phyloP scores from a whole-genome alignment of 495 filamentous ascomycete species.

The Tricharina praecox region DNA sequence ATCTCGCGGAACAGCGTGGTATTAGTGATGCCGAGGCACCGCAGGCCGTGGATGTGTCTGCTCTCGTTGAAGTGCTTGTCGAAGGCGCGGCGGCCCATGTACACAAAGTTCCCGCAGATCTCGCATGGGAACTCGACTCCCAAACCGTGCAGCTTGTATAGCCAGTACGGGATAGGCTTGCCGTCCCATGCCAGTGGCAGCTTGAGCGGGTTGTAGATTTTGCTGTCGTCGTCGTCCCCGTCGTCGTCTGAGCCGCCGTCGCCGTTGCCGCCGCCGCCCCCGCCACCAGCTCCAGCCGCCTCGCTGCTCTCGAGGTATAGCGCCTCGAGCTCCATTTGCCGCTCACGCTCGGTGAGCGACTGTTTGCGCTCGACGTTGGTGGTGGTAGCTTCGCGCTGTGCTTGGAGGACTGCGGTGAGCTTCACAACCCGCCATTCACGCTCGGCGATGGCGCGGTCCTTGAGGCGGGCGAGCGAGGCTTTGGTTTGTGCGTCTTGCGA shows the following conservation, averaged over 20 bases:
- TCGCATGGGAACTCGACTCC: slow-evolving; percentile 92
- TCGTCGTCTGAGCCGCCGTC: too few relatives aligned
- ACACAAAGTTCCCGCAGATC: slow-evolving; percentile 93
- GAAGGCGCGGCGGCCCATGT: slow-evolving; percentile 87
- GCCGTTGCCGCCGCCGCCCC: slow-evolving; percentile 33
- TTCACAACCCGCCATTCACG: slow-evolving; percentile 69
- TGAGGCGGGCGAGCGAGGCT: slow-evolving; percentile 37
- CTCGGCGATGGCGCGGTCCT: slow-evolving; percentile 81
- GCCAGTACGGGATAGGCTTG: slow-evolving; percentile 96
- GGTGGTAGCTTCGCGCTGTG: slow-evolving; percentile 64
- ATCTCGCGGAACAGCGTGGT: slow-evolving; percentile 89
- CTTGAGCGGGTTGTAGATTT: slow-evolving; percentile 91
- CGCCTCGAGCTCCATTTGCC: slow-evolving; percentile 70
- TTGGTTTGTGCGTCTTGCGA: slow-evolving; percentile 2
- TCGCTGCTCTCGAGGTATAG: slow-evolving; percentile 33
- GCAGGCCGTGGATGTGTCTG: slow-evolving; percentile 77
- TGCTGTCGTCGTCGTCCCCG: slow-evolving; percentile 56
- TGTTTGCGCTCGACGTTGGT: slow-evolving; percentile 88
- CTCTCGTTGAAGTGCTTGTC: slow-evolving; percentile 97
- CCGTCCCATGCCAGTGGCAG: slow-evolving; percentile 93
- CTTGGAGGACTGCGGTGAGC: slow-evolving; percentile 56
- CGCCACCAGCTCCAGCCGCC: slow-evolving; percentile 24
- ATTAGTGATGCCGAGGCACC: slow-evolving; percentile 84
- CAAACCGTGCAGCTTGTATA: slow-evolving; percentile 90
- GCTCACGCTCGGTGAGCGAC: slow-evolving; percentile 89